Evolutionary conservation across 495 filamentous ascomycete species (phyloP).

Genomic region (Aspergillus carlsbadensis): DNA sequence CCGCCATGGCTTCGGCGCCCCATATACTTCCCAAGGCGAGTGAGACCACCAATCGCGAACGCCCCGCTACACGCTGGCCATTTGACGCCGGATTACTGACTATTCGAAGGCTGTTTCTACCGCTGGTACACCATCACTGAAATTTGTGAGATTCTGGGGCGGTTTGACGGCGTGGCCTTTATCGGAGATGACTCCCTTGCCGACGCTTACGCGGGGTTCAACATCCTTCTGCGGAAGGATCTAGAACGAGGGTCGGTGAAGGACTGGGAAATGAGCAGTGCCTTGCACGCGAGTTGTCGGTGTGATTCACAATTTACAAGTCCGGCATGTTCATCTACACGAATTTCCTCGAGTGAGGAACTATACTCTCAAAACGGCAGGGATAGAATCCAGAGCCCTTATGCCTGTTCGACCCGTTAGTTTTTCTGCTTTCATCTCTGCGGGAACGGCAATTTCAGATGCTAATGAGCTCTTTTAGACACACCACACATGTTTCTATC

Average conservation of each 20-base stretch:
- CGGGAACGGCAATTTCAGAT: not conserved
- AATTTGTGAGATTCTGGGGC: constrained; percentile 49
- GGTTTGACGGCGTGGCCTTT: constrained; percentile 46
- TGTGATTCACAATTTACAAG: constrained; percentile 46
- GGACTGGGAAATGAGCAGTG: constrained; percentile 38
- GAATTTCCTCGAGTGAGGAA: constrained; percentile 34
- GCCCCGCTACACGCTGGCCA: not conserved
- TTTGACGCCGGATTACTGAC: constrained; percentile 3
- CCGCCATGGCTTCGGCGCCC: constrained; percentile 45
- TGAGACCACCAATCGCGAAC: not conserved
- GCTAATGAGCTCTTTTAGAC: constrained; percentile 26
- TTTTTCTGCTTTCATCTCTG: not conserved
- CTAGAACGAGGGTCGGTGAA: constrained; percentile 41
- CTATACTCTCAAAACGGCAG: constrained; percentile 18
- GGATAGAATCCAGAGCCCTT: constrained; percentile 19
- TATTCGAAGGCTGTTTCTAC: constrained; percentile 39
- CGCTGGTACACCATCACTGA: constrained; percentile 46
- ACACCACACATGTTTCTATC: constrained; percentile 41
- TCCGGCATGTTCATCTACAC: constrained; percentile 29
- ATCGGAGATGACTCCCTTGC: constrained; percentile 45
- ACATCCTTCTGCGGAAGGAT: constrained; percentile 47
- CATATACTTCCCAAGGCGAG: constrained; percentile 41
- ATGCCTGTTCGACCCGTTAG: constrained; percentile 26
- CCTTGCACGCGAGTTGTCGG: constrained; percentile 31
- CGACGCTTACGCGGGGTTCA: constrained; percentile 47